phyloP scores from a whole-genome alignment of 108 stramenopile genomes.

The Conticribra guillardii region DNA sequence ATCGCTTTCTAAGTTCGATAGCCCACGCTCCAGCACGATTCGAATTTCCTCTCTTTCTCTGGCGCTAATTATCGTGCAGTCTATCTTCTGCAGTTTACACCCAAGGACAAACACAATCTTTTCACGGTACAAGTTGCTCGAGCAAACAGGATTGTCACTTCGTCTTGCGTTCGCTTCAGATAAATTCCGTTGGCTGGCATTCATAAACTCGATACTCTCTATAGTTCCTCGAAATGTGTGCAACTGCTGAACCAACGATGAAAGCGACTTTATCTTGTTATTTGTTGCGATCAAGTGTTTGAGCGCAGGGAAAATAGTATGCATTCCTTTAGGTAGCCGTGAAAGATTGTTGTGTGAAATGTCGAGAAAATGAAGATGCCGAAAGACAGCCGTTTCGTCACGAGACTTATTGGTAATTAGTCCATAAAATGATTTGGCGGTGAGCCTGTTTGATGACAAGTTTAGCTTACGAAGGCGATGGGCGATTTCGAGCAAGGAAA shows the following conservation, averaged over 20 bases:
- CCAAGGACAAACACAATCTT: constrained; percentile 46
- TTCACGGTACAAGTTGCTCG: constrained; percentile 33
- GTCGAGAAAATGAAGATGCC: constrained; percentile 29
- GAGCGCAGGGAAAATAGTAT: constrained; percentile 19
- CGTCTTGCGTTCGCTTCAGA: constrained; percentile 7
- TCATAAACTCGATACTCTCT: constrained; percentile 12
- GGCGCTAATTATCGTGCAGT: constrained; percentile 10
- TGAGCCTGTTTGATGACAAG: constrained; percentile 34
- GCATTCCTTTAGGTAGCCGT: constrained; percentile 20
- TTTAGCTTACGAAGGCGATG: constrained; percentile 24
- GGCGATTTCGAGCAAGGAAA: constrained; percentile 23
- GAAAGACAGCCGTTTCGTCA: background rate
- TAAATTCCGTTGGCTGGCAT: background rate
- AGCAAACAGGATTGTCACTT: constrained; percentile 30
- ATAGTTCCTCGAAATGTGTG: constrained; percentile 30
- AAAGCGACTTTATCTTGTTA: constrained; percentile 37
- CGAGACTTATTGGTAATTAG: background rate
- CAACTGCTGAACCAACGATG: constrained; percentile 20
- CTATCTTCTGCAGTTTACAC: constrained; percentile 4
- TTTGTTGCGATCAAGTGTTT: constrained; percentile 14
- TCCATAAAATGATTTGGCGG: constrained; percentile 18
- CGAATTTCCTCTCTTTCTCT: constrained; percentile 24
- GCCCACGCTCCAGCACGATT: constrained; percentile 8
- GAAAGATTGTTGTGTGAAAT: constrained; percentile 41
- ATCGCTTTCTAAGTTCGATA: constrained; percentile 5